A percentile compares a stretch with the other conserved stretches of the same genome.
These are phyloP conservation scores for Lichtheimia ramosa DNA, from an alignment of 371 early-diverging fungal genomes.

Conservation along the genomic window DNA sequence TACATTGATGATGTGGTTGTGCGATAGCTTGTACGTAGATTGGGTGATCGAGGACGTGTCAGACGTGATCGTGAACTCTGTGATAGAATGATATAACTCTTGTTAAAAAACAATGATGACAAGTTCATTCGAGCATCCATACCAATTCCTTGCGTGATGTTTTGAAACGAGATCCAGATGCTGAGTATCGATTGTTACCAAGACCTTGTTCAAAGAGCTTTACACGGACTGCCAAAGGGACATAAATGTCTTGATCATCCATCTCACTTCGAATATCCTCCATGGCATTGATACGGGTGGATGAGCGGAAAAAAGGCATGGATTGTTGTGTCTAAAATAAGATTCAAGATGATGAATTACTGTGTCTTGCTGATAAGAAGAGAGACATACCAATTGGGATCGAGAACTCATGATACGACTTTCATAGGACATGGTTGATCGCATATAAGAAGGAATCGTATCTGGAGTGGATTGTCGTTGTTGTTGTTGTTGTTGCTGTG, in stretches of 20 bases:
- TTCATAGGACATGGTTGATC: slow-evolving; percentile 14
- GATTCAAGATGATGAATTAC: not conserved
- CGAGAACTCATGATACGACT: slow-evolving; percentile 6
- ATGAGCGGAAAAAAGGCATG: slow-evolving; percentile 13
- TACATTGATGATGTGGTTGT: not conserved
- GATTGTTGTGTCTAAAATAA: not conserved
- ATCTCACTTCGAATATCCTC: slow-evolving; percentile 25
- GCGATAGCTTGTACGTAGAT: slow-evolving; percentile 15
- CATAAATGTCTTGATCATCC: slow-evolving; percentile 18
- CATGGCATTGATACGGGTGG: slow-evolving; percentile 26
- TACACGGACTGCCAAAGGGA: slow-evolving; percentile 21
- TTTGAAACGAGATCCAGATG: not conserved
- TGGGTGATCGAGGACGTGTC: slow-evolving; percentile 19
- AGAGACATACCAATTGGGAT: not conserved
- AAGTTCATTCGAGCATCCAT: not conserved
- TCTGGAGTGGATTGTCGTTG: not conserved
- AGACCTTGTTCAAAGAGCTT: slow-evolving; percentile 22
- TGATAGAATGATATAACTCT: not conserved
- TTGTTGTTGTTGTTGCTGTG: not conserved
- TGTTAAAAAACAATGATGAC: too few relatives aligned
- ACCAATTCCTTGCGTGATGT: not conserved
- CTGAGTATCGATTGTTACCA: slow-evolving; percentile 1
- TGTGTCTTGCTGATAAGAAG: not conserved
- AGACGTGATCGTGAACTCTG: not conserved
- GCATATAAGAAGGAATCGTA: slow-evolving; percentile 17